phyloP scores from a whole-genome alignment of 164 flowering plant genomes.

The Buxus sempervirens region DNA sequence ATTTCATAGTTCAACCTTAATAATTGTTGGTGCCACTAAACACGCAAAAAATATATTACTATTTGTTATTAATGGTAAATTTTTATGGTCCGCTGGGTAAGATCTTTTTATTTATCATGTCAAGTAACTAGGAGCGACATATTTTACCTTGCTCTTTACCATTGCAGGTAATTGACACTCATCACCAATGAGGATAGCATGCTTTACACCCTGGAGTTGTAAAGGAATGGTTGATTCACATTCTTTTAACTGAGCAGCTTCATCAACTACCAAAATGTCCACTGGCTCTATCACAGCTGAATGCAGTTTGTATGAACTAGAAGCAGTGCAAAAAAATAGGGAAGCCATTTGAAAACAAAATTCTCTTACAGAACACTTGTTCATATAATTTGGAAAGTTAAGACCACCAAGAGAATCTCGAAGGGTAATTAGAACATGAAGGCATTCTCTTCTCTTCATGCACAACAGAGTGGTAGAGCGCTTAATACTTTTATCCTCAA shows the following conservation, averaged over 20 bases:
- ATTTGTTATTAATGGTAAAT: background rate
- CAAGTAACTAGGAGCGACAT: background rate
- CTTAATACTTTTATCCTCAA: background rate
- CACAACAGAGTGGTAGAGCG: background rate
- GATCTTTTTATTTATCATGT: background rate
- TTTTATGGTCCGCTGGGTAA: background rate
- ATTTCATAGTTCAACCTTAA: background rate
- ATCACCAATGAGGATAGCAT: conserved; percentile 26
- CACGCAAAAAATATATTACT: background rate
- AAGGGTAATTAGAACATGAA: conserved; percentile 17
- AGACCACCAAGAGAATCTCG: conserved; percentile 9
- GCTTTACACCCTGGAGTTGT: conserved; percentile 16
- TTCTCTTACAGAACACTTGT: background rate
- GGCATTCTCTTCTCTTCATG: background rate
- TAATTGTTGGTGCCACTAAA: background rate
- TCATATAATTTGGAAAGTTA: conserved; percentile 9
- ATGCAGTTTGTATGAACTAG: conserved; percentile 39
- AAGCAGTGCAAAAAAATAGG: conserved; percentile 46
- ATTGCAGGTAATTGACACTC: conserved; percentile 26
- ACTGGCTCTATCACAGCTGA: conserved; percentile 26
- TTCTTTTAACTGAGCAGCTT: conserved; percentile 28
- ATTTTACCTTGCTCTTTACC: conserved; percentile 13
- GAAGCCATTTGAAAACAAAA: conserved; percentile 44
- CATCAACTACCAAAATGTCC: conserved; percentile 34
- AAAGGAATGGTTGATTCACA: conserved; percentile 25